Evolutionary conservation across 208 protist species (phyloP), one percentile per base, ranked within the genome.

Genomic region (Leishmania major): DNA sequence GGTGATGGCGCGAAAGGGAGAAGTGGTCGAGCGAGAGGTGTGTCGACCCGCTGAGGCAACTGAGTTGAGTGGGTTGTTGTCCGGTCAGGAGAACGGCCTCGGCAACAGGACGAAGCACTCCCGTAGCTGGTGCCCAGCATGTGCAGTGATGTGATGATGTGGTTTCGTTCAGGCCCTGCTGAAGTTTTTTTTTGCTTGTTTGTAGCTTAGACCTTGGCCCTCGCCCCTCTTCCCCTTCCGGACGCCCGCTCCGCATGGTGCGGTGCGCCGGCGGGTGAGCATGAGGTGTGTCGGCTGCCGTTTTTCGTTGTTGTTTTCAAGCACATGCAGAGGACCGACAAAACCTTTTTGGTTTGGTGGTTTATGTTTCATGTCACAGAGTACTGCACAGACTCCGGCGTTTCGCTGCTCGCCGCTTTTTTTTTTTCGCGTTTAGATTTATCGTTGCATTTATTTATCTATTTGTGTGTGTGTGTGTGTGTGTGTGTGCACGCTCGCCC

Each of bases 41-140:
- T 59, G 51, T 0, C 59, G 53, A 19, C 82, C 78, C 22, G 72
- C 78, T 2, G 78, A 57, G 31, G 77, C 78, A 1, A 82, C 59
- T 11, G 82, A 86, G 64, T 37, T 35, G 35, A 86, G 73, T 17
- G 77, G 78, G 47, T 77, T 86, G n/a, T 51, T 86, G 3, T 60
- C 10, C 15, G 82, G 78, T 3, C 8, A 76, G 8, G 64, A 35
- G 5, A 45, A 25, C 8, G 74, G 49, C 8, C 45, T 15, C 1
- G 13, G 22, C 3, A 19, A 25, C 22, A 49, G 75, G 43, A 7
- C 22, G 57, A 28, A 11, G 40, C 19, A 13, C n/a, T 51, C 64
- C 22, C 22, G 35, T 3, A 31, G 70, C 3, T 67, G 19, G 51
- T 82, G 82, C 40, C 74, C 77, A 6, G 0, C 1, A 1, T 86